Base-by-base conservation (phyloP, 805 yeast genomes). In the Pichia insulana region DNA sequence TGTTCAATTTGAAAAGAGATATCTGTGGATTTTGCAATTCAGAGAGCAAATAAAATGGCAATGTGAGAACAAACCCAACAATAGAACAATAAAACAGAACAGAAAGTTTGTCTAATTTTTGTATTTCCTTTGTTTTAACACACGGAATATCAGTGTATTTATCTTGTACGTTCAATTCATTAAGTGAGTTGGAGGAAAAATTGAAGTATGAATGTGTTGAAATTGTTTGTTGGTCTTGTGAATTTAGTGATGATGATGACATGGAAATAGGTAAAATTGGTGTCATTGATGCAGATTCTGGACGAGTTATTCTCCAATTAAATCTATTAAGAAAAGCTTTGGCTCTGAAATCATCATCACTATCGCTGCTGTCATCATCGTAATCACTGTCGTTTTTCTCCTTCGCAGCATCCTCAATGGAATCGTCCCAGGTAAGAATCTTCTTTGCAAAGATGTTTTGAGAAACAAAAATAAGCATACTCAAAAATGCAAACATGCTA, bases 381-480 rank as follows among this genome's bases (percentile, higher is more conserved):
- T 13, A 50, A 53, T 39, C 45, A 45, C 32, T 34, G 18, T 31
- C 35, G 13, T 18, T 43, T 41, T 15, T 30, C 19, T 34, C 39
- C 38, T 11, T 39, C 19, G 12, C 5, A n/a, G 17, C 18, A n/a
- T 16, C 9, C n/a, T 7, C 13, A 9, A 18, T 25, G 30, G 36
- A 37, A n/a, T 58, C 58, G 40, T 68, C 71, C 42, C 69, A 63
- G 2, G 89, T 81, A 40, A 83, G 61, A 41, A 80, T 73, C 50
- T 71, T 76, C 55, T 83, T 83, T n/a, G 90, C 88, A 63, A 81
- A 83, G 42, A 83, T 80, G 56, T 83, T 83, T 56, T 83, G 94
- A 8, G 80, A 67, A 11, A 83, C 94, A 61, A 83, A 83, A 28
- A 83, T 82, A 26, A 75, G 48, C 80, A 76, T 76, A 33, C 78